Conservation (phyloP, 2,329 filamentous ascomycete genomes). For the Pyrenophora tritici-repentis region DNA sequence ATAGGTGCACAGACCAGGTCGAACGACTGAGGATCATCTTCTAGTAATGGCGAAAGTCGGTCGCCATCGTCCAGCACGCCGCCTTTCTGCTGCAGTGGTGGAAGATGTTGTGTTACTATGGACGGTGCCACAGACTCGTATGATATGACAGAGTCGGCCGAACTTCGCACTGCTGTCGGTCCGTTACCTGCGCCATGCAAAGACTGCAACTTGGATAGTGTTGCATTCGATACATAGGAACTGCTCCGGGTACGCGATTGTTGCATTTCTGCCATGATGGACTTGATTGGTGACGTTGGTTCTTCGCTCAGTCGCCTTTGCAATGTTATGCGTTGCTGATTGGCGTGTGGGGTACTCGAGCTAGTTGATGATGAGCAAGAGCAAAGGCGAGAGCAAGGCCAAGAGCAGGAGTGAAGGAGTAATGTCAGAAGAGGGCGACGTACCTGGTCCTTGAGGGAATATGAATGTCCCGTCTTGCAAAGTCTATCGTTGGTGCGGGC, state of each 20-base stretch:
- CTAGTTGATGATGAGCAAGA: conserved; percentile 21
- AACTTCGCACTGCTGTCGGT: conserved; percentile 37
- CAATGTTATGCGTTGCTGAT: conserved; percentile 24
- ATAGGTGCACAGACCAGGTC: conserved; percentile 56
- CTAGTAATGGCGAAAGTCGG: conserved; percentile 54
- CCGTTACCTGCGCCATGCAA: conserved; percentile 24
- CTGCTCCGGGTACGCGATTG: conserved; percentile 17
- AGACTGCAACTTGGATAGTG: conserved; percentile 11
- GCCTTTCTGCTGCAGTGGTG: conserved; percentile 52
- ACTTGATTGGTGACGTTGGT: conserved; percentile 16
- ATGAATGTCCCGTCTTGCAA: conserved; percentile 45
- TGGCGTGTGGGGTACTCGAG: conserved; percentile 29
- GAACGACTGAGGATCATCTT: conserved; percentile 60
- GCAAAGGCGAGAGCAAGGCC: too few species aligned
- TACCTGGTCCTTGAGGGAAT: conserved; percentile 47
- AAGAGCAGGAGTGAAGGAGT: background rate
- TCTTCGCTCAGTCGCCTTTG: conserved; percentile 26
- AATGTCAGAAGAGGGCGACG: background rate
- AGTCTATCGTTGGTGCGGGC: conserved; percentile 39
- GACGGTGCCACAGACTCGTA: conserved; percentile 43
- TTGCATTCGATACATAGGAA: conserved; percentile 18
- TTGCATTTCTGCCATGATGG: conserved; percentile 23
- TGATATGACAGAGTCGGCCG: conserved; percentile 44
- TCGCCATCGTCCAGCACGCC: conserved; percentile 49
- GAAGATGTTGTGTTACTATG: conserved; percentile 39